These are phyloP conservation scores for Sclerotiophoma versabilis DNA, from an alignment of 2,329 filamentous ascomycete species.

Conservation along the genomic window DNA sequence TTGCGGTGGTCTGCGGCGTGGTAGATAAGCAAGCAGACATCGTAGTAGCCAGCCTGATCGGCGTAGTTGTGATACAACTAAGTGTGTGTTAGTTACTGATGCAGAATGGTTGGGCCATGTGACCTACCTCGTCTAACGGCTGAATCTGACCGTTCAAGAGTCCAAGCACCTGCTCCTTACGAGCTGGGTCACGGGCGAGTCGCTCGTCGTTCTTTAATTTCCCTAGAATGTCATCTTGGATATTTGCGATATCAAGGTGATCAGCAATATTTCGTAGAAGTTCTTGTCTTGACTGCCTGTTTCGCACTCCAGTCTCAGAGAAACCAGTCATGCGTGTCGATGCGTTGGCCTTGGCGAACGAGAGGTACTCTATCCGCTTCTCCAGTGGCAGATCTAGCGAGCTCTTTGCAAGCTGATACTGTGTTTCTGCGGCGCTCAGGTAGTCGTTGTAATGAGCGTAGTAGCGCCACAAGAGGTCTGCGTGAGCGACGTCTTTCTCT, in stretches of 20 bases:
- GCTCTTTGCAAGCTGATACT: constrained; percentile 83
- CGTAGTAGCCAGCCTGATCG: constrained; percentile 90
- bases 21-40: constrained; percentile 91
- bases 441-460: constrained; percentile 85
- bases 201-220: constrained; percentile 76
- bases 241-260: constrained; percentile 88
- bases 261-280: constrained; percentile 85
- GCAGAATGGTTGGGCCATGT: not conserved
- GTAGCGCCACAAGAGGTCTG: constrained; percentile 91
- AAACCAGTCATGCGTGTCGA: constrained; percentile 81
- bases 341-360: constrained; percentile 89
- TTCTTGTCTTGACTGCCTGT: constrained; percentile 80
- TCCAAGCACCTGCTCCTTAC: constrained; percentile 68
- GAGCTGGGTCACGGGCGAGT: constrained; percentile 62
- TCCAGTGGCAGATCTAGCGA: constrained; percentile 80
- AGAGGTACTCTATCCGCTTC: constrained; percentile 86
- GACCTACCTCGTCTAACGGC: constrained; percentile 75
- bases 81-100: constrained; percentile 16
- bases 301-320: constrained; percentile 56
- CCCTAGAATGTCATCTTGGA: constrained; percentile 90
- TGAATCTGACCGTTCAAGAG: constrained; percentile 81
- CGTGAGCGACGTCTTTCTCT: constrained; percentile 74
- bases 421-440: constrained; percentile 86
- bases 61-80: constrained; percentile 94
- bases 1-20: constrained; percentile 91